Evolutionary conservation across 208 protist species (phyloP), one percentile per base, ranked within the genome.

Genomic region (Leishmania tarentolae): DNA sequence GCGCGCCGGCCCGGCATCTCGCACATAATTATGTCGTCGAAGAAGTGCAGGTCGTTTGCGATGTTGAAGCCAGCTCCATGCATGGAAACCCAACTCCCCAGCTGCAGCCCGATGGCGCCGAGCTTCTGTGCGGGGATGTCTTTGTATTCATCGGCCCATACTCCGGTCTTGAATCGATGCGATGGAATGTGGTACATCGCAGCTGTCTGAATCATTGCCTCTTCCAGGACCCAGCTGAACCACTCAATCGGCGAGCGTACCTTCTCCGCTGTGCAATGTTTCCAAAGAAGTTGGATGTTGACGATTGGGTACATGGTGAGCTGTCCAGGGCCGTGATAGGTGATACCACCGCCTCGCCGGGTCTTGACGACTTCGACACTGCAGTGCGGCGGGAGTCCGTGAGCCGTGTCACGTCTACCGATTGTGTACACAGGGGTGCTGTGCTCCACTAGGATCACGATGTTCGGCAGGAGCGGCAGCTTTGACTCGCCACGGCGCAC

Each of bases 11-110:
- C 91, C 0, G 92, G 92, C 75, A 97, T 83, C 65, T 97, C 94
- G 69, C 95, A 98, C 92, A 97, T 95, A 21, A 97, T 70, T 68
- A 98, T 96, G 56, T 87, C 73, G 65, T 96, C 86, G 66, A 97
- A 97, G 76, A 91, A 91, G 57, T 72, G 57, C 53, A 96, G 76
- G 53, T 96, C 87, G 59, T 87, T 90, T 59, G 71, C 75, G 5
- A 98, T 85, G 80, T 98, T 98, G 80, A 97, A 83, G 56, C 92
- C 85, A 1, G 84, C 85, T 2, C 94, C 95, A 79, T 98, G 95
- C 95, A 98, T 98, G 2, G 94, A 96, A 5, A 96, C 90, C 93
- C 93, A 98, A 71, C 86, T 96, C 11, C 91, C 91, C 1, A 98
- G 90, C 81, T 96, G 93, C 76, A 98, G 90, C 17, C 94, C 95